Evolutionary conservation across 2,329 filamentous ascomycete genomes (phyloP).

Genomic region (Pestalotiopsis sp.): DNA sequence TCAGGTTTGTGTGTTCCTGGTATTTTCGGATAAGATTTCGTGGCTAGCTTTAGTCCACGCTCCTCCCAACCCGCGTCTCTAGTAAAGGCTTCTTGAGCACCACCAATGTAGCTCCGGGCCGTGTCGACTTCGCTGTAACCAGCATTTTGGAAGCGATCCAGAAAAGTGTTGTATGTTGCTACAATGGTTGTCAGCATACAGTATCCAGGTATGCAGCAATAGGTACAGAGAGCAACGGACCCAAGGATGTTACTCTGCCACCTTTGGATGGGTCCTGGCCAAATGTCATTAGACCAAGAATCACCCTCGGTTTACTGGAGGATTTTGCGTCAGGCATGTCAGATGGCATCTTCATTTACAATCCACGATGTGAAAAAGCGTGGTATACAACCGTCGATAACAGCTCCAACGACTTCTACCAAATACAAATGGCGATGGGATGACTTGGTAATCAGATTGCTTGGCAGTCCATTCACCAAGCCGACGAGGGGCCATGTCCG

Average conservation of each 20-base stretch:
- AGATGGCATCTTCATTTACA: not conserved
- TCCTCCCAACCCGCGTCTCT: conserved; percentile 76
- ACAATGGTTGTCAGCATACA: conserved; percentile 49
- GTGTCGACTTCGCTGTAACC: conserved; percentile 88
- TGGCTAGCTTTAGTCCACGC: conserved; percentile 75
- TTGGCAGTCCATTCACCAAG: no score
- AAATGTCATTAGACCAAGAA: conserved; percentile 88
- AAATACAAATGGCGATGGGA: no score
- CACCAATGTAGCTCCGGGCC: conserved; percentile 72
- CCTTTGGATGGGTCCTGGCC: conserved; percentile 64
- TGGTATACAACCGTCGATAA: not conserved
- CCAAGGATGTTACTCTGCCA: conserved; percentile 68
- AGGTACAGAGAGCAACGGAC: conserved; percentile 23
- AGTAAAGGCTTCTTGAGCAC: conserved; percentile 79
- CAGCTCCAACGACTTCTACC: no score
- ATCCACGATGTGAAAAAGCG: not conserved
- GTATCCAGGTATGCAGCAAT: not conserved
- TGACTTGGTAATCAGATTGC: no score
- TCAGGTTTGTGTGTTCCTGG: conserved; percentile 65
- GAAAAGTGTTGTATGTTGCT: conserved; percentile 54
- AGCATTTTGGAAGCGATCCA: conserved; percentile 74
- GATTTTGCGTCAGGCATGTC: not conserved
- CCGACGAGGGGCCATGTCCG: no score
- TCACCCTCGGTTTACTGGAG: conserved; percentile 63
- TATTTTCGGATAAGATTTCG: conserved; percentile 71